Evolutionary conservation across 345 rosid species (phyloP), one percentile per base, ranked within the genome.

Genomic region (Ceriops tagal): DNA sequence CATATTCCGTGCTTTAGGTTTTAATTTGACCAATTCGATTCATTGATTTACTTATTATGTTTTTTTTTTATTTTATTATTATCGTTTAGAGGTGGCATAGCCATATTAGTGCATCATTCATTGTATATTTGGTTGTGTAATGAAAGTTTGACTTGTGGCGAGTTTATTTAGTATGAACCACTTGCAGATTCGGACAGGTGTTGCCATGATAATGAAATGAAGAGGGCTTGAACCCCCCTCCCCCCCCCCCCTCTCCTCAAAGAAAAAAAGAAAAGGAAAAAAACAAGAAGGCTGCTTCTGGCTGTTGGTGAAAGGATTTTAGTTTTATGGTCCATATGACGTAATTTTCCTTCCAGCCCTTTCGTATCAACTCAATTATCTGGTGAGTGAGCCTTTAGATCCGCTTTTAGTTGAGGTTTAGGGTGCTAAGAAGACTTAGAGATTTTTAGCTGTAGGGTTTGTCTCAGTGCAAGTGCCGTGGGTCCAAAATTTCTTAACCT

Each of bases 401-500:
- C 69, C 39, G 46, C 58, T 55, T 55, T 55, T 21, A 22, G 58
- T 55, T 55, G 27, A 1, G 15, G 10, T 53, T 53, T 3, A 19
- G 21, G 26, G 24, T 8, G 24, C 24, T 0, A 53, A 53, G 11
- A 21, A n/a, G 58, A 55, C 21, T 5, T 19, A 22, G 26, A 55
- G 27, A 21, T 55, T 55, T 55, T 55, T 55, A 80, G 89, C 78
- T 88, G 87, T 32, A 69, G 75, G 34, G 89, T 80, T 81, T 57
- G 66, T 58, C 79, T 78, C 81, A 79, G 9, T 31, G 73, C 18
- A 71, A 67, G 67, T 19, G 66, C 51, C 32, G 64, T 61, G 79
- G 80, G 72, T 73, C 83, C 79, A 74, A 78, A 68, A 70, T 90
- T 59, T 73, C 98, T 87, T 90, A 86, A 77, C 86, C 84, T 84